Evolutionary conservation across 2,329 filamentous ascomycete genomes (phyloP).

Genomic region (Aspergillus neoniger): DNA sequence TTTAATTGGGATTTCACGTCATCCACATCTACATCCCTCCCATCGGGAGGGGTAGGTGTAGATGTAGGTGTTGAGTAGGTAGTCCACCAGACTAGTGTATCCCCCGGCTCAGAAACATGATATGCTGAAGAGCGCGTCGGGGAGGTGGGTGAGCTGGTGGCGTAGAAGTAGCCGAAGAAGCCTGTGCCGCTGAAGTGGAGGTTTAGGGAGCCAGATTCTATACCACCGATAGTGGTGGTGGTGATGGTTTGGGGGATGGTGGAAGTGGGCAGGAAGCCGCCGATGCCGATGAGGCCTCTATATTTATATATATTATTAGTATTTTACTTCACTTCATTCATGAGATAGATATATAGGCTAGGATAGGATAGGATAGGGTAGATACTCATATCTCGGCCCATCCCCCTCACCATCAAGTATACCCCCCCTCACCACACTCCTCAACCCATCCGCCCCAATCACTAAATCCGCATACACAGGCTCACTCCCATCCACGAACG

Average conservation of each 20-base stretch:
- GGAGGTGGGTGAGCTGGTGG: conserved; percentile 24
- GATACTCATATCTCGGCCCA: too few species aligned
- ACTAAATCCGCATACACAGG: conserved; percentile 44
- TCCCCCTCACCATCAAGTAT: too few species aligned
- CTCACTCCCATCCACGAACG: conserved; percentile 38
- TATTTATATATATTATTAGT: too few species aligned
- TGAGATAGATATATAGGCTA: too few species aligned
- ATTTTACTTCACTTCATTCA: too few species aligned
- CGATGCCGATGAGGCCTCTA: conserved; percentile 47
- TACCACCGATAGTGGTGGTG: neutral
- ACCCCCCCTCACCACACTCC: conserved; percentile 32
- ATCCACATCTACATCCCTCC: too few species aligned
- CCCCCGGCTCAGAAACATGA: conserved; percentile 31
- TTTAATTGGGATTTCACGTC: conserved; percentile 25
- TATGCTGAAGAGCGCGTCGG: conserved; percentile 26
- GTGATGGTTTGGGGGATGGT: conserved; percentile 34
- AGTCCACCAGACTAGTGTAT: conserved; percentile 49
- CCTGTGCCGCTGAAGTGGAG: conserved; percentile 52
- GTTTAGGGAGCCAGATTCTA: conserved; percentile 38
- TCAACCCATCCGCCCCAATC: conserved; percentile 47
- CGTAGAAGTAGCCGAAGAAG: conserved; percentile 53
- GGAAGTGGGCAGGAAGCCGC: conserved; percentile 45
- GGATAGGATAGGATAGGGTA: too few species aligned
- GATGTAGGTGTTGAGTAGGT: conserved; percentile 41
- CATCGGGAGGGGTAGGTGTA: conserved; percentile 24